Base-by-base conservation (phyloP, 2,329 filamentous ascomycete species). In the Berkeleyomyces rouxiae region DNA sequence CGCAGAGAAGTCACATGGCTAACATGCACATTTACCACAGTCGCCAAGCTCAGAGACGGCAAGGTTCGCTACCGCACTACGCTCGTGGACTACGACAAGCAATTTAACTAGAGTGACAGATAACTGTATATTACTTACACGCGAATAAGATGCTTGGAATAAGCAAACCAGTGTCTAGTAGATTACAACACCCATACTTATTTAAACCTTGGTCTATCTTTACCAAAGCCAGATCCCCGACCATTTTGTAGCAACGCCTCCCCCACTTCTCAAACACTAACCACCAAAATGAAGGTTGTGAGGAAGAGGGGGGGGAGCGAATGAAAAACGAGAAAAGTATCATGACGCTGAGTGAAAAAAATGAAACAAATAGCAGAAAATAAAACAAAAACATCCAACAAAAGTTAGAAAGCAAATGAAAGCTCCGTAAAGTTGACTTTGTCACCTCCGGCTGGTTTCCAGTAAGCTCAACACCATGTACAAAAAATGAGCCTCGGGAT, bases 11-110 rank as follows among this genome's bases (percentile, higher is more conserved):
- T 39, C 11, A 39, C 7, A 55, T 37, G 33, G 16, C 60, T 61
- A 57, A 58, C 53, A 57, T 61, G 1, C 23, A 58, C 36, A 64
- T 31, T 7, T 23, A n/a, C 10, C 9, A 42, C 47, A 62, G 63
- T 64, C 3, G 13, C 61, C 49, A 61, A 49, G 31, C 59, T 64
- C 6, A 13, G 55, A 33, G 57, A 62, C 2, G 60, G 60, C 11
- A 60, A 66, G n/a, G 66, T 67, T 13, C 58, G 65, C 5, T 69
- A 69, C 60, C 62, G 65, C 6, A 67, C 67, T 42, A 69, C 67
- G 1, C 43, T 69, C 42, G 64, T 65, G 1, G 67, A 65, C 46
- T 69, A 65, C 51, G 66, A 69, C 39, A 67, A 68, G 64, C 65
- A 67, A 42, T 68, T 68, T 63, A 53, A 61, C 42, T 61, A 46